Base-by-base conservation (phyloP, 2,329 filamentous ascomycete species). In the Elsinoe perseae region DNA sequence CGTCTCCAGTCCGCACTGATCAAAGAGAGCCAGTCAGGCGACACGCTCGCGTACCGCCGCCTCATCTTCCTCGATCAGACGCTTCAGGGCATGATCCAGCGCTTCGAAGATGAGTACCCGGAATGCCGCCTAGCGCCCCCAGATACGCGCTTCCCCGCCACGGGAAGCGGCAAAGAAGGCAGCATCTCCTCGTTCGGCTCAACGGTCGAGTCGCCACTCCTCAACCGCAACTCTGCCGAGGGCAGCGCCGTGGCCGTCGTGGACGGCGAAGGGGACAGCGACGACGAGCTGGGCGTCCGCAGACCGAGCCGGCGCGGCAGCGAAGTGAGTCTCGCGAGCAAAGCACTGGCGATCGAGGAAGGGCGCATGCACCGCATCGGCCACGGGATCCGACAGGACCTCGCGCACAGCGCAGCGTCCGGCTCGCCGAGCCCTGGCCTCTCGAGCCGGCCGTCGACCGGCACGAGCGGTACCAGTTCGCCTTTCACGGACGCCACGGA, bases 101-200 rank as follows among this genome's bases (percentile, higher is more conserved):
- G 93, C 25, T 98, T 97, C 68, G 93, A 97, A 69, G 87, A 95
- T 68, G 92, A 97, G 70, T 97, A 90, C 65, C 93, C 93, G 0
- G 92, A 97, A 67, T 95, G 88, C 0, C 83, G 89, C 32, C 75
- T 82, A 40, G 62, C 66, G 14, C 60, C 60, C 5, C 58, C 58
- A 62, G 62, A 25, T n/a, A 50, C 36, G 7, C 38, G 54, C 10
- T 56, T 54, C 32, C 56, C 56, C 28, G 54, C 54, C 23, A 66
- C 70, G 12, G 57, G 61, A 7, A 61, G 32, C 14, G 30, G 32
- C 28, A 52, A 52, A 38, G 48, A 52, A 38, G 48, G 48, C 48
- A 52, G 48, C 32, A 52, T 52, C 6, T 52, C 48, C 30, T 52
- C 48, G 28, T 52, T 36, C 48, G 48, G 48, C 18, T 52, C 52